phyloP scores from a whole-genome alignment of 1,284 basidiomycete species.

The Laetiporus sulphureus region DNA sequence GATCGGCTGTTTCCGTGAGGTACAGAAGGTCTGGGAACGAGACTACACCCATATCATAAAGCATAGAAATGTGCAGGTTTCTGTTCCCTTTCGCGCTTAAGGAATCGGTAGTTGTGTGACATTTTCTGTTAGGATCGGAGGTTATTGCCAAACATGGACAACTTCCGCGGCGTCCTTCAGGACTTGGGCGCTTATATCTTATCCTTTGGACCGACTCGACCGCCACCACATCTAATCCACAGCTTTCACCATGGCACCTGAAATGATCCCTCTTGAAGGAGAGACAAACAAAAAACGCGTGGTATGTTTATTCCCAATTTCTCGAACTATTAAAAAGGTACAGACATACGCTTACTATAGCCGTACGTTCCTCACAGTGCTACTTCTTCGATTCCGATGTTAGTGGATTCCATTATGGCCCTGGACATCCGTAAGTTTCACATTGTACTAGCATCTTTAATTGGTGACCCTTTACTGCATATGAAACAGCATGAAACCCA shows the following conservation, averaged over 20 bases:
- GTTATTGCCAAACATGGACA: conserved; percentile 18
- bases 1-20: no score
- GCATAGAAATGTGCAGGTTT: no score
- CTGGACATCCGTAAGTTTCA: conserved; percentile 71
- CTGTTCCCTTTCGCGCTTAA: no score
- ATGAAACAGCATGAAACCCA: conserved; percentile 82
- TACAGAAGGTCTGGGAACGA: no score
- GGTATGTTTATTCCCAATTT: conserved; percentile 36
- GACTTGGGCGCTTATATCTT: no score
- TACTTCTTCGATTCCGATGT: conserved; percentile 99
- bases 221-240: conserved; percentile 7
- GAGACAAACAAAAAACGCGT: conserved; percentile 74
- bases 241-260: conserved; percentile 34
- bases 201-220: not conserved
- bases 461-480: conserved; percentile 5
- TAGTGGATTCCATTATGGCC: conserved; percentile 97
- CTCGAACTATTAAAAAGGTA: conserved; percentile 4
- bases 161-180: conserved; percentile 3
- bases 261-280: conserved; percentile 66
- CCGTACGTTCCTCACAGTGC: conserved; percentile 48
- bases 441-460: not conserved
- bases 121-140: conserved; percentile 18
- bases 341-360: not conserved
- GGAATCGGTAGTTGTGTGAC: no score
- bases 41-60: no score